Evolutionary conservation across 2,329 filamentous ascomycete species (phyloP), one percentile per base, ranked within the genome.

Genomic region (Diaporthe sp.): DNA sequence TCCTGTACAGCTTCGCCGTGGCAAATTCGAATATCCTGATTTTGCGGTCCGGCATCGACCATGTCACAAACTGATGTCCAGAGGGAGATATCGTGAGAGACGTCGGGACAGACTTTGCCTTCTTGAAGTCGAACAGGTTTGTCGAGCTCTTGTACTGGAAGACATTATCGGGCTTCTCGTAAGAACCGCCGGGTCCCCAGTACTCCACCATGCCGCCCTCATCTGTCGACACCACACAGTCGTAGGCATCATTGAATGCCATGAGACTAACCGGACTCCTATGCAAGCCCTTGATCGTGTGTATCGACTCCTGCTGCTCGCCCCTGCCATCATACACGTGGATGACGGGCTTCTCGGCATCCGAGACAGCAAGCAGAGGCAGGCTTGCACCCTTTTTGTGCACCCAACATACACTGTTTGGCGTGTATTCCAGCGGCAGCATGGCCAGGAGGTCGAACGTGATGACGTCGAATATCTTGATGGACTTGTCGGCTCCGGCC

Each of bases 101-200:
- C 5, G 92, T 91, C 0, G 96, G 96, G 0, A 93, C 90, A 0
- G 95, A 94, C 83, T 98, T 98, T 69, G 94, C 91, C 85, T 98
- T 98, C 82, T 98, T 98, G 87, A 99, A 98, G 72, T 98, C 96
- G 81, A 98, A 99, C 1, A 99, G 88, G 80, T 94, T 97, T 3
- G 97, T 99, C 1, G 94, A 93, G 82, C 95, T 98, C 85, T 99
- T 99, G 86, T 95, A 94, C 79, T 95, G 90, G 82, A 98, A 99
- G 25, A 99, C 95, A 71, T 92, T 95, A 79, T 95, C 93, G 0
- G 97, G 97, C 84, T 98, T 98, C 81, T 98, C 95, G 82, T 95
- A 98, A 53, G 88, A 92, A 2, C 91, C 92, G 77, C 90, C 91
- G 0, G 97, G 95, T 75, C 91, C 90, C 97, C 97, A 99, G 85